Evolutionary conservation across 2,329 filamentous ascomycete species (phyloP), one percentile per base, ranked within the genome.

Genomic region (Colletotrichum sp.): DNA sequence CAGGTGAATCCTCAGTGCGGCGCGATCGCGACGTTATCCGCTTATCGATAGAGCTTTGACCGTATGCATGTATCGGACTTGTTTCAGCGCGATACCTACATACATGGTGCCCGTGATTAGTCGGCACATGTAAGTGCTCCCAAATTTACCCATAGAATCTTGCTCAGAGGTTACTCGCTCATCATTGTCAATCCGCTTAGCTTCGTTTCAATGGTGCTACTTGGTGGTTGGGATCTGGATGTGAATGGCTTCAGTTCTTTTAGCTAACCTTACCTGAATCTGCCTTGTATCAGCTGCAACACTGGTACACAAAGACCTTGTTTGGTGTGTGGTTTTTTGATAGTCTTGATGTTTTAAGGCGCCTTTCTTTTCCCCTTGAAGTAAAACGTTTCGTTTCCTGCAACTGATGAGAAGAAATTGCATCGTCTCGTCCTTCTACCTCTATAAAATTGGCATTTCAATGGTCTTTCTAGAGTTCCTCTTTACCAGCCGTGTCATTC

Each of bases 391-490:
- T 12, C 18, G 18, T 49, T 49, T n/a, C 39, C 4, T 49, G 39
- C 39, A 49, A 49, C 39, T 12, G 3, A 49, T 44, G 18, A 6
- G 3, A 44, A 44, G 39, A 9, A n/a, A 0, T 44, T 44, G 8
- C 16, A 3, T 10, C n/a, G 39, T 44, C 18, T 44, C 18, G 8
- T n/a, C 39, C n/a, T 44, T n/a, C 39, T 44, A 44, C 0, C 39
- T n/a, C 3, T 44, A 10, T 10, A 16, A 44, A 0, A 44, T 44
- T 44, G 36, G 16, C 5, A 44, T 18, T n/a, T 44, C 36, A 44
- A 0, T 44, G 9, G 16, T 6, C 5, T 0, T 5, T 44, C 16
- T 4, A 0, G 0, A 57, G n/a, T 9, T 18, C 0, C 0, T 9
- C 18, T 3, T 9, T 9, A 18, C 4, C 5, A 1, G 36, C 0